phyloP scores from a whole-genome alignment of 2,329 filamentous ascomycete species.

The Podosphaera leucotricha region DNA sequence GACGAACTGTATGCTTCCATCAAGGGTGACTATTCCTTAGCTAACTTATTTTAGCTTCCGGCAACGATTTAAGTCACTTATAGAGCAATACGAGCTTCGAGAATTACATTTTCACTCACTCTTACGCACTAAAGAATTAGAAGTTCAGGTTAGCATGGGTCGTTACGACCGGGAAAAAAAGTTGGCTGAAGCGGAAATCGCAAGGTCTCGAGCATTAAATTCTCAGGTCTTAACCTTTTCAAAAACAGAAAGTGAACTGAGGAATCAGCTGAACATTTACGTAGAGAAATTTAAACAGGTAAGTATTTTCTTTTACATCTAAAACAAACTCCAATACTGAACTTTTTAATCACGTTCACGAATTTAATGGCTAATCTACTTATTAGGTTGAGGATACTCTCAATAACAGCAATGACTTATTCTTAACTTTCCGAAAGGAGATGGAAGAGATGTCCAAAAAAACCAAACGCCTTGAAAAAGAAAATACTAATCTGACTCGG shows the following conservation, averaged over 20 bases:
- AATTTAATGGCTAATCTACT: constrained; percentile 18
- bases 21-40: constrained; percentile 4
- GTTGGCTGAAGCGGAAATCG: constrained; percentile 57
- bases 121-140: constrained; percentile 82
- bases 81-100: constrained; percentile 89
- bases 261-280: constrained; percentile 92
- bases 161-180: constrained; percentile 81
- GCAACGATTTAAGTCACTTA: constrained; percentile 74
- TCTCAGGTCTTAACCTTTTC: constrained; percentile 85
- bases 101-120: constrained; percentile 85
- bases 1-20: constrained; percentile 22
- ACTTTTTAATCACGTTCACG: background rate
- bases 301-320: constrained; percentile 19
- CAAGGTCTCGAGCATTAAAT: constrained; percentile 64
- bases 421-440: constrained; percentile 89
- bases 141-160: constrained; percentile 78
- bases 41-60: constrained; percentile 44
- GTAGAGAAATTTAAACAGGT: constrained; percentile 99
- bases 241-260: constrained; percentile 80
- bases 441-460: constrained; percentile 99
- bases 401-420: constrained; percentile 94
- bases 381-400: constrained; percentile 88
- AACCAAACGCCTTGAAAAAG: constrained; percentile 87
- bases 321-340: background rate
- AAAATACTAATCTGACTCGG: constrained; percentile 72